Evolutionary conservation across 208 protist genomes (phyloP).

Genomic region (Leishmania guyanensis): DNA sequence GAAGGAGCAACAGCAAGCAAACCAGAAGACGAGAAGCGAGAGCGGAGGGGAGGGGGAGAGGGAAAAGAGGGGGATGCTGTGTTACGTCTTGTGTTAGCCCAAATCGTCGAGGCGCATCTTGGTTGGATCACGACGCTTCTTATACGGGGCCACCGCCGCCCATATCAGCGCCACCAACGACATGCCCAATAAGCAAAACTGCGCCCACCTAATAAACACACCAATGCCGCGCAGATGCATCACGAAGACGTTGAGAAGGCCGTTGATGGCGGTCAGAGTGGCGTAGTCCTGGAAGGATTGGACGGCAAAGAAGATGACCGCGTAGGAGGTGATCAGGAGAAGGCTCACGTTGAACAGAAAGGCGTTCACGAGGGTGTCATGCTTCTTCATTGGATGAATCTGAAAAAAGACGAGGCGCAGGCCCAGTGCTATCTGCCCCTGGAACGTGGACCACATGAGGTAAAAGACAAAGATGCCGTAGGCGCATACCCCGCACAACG

Average conservation of each 20-base stretch:
- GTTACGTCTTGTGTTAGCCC: background rate
- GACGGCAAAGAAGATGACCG: slow-evolving; percentile 90
- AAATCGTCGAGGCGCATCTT: slow-evolving; percentile 49
- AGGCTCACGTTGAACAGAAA: slow-evolving; percentile 95
- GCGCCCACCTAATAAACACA: slow-evolving; percentile 67
- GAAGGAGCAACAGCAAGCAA: background rate
- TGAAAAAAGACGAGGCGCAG: slow-evolving; percentile 82
- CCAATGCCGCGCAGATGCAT: slow-evolving; percentile 68
- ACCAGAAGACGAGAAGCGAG: too few species aligned
- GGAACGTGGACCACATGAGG: slow-evolving; percentile 87
- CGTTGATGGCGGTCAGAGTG: slow-evolving; percentile 66
- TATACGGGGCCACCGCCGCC: slow-evolving; percentile 55
- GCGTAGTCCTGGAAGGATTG: slow-evolving; percentile 88
- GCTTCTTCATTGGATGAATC: slow-evolving; percentile 89
- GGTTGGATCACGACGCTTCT: slow-evolving; percentile 44
- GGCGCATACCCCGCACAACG: slow-evolving; percentile 88
- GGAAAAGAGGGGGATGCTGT: background rate
- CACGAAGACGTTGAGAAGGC: slow-evolving; percentile 82
- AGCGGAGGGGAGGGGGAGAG: background rate
- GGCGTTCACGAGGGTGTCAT: slow-evolving; percentile 93
- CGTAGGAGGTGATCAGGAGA: slow-evolving; percentile 89
- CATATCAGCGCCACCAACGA: slow-evolving; percentile 56
- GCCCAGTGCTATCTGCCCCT: slow-evolving; percentile 93
- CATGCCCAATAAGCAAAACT: slow-evolving; percentile 72
- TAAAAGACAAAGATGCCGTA: slow-evolving; percentile 95